Conservation (phyloP, 1,139 yeast genomes). For the Eremothecium cymbalariae region DNA sequence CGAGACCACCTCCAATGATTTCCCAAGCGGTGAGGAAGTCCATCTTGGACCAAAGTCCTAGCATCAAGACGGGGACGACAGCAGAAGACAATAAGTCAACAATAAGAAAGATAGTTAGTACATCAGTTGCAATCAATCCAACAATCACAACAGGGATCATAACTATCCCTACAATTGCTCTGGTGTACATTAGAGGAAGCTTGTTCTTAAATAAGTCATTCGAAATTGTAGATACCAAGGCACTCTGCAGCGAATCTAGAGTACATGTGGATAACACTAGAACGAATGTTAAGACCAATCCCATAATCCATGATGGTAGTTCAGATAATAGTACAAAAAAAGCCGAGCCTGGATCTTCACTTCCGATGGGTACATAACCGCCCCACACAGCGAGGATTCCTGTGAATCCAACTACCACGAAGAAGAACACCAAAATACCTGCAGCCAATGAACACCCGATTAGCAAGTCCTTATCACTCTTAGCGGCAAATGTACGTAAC, state of each 20-base stretch:
- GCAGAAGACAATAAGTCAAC: constrained; percentile 86
- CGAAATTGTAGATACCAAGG: constrained; percentile 79
- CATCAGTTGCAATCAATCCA: constrained; percentile 74
- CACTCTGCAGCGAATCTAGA: constrained; percentile 82
- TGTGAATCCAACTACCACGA: constrained; percentile 68
- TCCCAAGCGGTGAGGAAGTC: constrained; percentile 75
- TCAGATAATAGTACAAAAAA: constrained; percentile 61
- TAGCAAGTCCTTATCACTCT: constrained; percentile 62
- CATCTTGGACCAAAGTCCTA: constrained; percentile 57
- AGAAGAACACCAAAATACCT: constrained; percentile 51
- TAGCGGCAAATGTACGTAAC: constrained; percentile 89
- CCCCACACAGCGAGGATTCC: constrained; percentile 92
- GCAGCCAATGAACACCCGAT: constrained; percentile 74
- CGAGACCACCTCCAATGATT: constrained; percentile 73
- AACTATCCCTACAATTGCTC: constrained; percentile 63
- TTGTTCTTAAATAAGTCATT: constrained; percentile 84
- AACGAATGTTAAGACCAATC: constrained; percentile 69
- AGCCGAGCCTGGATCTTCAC: constrained; percentile 48
- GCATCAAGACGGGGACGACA: constrained; percentile 73
- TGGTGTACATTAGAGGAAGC: constrained; percentile 54
- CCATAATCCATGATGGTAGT: constrained; percentile 85
- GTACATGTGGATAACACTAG: constrained; percentile 77
- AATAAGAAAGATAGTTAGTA: constrained; percentile 78
- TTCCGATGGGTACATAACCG: constrained; percentile 57
- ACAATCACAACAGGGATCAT: constrained; percentile 82